Conservation (phyloP, 768 basidiomycete species). For the Lentinula edodes region DNA sequence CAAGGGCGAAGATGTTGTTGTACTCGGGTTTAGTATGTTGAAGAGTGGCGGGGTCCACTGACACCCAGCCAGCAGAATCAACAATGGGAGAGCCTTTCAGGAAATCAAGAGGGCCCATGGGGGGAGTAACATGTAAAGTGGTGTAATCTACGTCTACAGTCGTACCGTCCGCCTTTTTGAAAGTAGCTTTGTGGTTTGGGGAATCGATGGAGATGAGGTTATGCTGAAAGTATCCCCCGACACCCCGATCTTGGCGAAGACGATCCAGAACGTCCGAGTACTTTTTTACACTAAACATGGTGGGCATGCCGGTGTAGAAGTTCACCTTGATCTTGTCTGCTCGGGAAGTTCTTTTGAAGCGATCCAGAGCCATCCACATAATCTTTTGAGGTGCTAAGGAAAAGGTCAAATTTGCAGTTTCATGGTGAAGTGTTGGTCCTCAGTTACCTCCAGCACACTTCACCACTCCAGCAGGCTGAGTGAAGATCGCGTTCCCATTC, state of each 20-base stretch:
- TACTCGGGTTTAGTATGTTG: slow-evolving; percentile 79
- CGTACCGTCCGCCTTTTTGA: slow-evolving; percentile 72
- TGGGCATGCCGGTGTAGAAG: slow-evolving; percentile 88
- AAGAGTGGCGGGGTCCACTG: slow-evolving; percentile 75
- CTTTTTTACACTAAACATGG: slow-evolving; percentile 97
- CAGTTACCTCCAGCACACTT: slow-evolving; percentile 85
- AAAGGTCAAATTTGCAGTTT: not conserved
- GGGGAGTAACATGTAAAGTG: slow-evolving; percentile 82
- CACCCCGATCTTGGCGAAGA: slow-evolving; percentile 71
- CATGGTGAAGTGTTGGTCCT: too few relatives aligned
- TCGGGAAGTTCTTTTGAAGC: slow-evolving; percentile 58
- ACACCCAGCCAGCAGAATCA: slow-evolving; percentile 85
- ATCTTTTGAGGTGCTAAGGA: slow-evolving; percentile 77
- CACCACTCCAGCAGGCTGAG: slow-evolving; percentile 86
- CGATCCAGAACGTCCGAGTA: slow-evolving; percentile 84
- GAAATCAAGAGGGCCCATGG: slow-evolving; percentile 83
- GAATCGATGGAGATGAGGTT: slow-evolving; percentile 76
- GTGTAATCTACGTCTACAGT: slow-evolving; percentile 73
- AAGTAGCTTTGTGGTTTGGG: slow-evolving; percentile 72
- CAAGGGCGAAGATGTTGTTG: slow-evolving; percentile 81
- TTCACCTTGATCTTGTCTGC: slow-evolving; percentile 55
- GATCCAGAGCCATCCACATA: slow-evolving; percentile 97
- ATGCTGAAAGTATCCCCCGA: slow-evolving; percentile 78
- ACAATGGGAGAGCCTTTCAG: slow-evolving; percentile 75
- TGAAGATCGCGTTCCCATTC: slow-evolving; percentile 85